Evolutionary conservation across 768 basidiomycete genomes (phyloP), one percentile per base, ranked within the genome.

Genomic region (Lentinula sp.): DNA sequence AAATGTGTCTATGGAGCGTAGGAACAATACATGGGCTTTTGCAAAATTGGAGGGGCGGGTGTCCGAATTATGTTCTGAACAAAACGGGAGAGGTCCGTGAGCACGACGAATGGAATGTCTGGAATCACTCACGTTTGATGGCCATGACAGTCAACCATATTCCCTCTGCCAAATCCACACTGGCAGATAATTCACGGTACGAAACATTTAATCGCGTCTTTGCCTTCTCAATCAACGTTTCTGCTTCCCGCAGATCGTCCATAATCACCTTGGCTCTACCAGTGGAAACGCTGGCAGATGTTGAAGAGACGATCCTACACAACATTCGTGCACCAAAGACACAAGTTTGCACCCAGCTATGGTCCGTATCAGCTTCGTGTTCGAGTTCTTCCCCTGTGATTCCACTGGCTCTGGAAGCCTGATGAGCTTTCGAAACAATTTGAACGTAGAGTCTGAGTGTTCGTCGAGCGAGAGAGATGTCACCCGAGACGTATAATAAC

Each of bases 371-470:
- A 45, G 77, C 74, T 43, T 88, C 81, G 23, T 79, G 76, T 65
- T 69, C 70, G 6, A 66, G 70, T 18, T 58, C 56, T 3, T 48
- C 52, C 6, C 62, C 70, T 6, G 60, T 65, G 7, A 73, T 67
- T 0, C 64, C 64, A 35, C 61, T 62, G n/a, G 62, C 66, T 6
- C 45, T 67, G 32, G 73, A 73, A 37, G 76, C 74, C 68, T 94
- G 82, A 60, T 86, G 83, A 9, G 91, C 87, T 70, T 97, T 97
- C 43, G 86, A 79, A 8, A 95, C 90, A 15, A 95, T 82, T 66
- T 92, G 88, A 8, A 88, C 80, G 68, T 98, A 98, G 33, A 98
- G 76, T 41, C 83, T 79, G 42, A 98, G 79, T 0, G 87, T 90
- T 18, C 91, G 84, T 67, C 83, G 85, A 2, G 92, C 89, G 3